Base-by-base conservation (phyloP, 805 yeast species). In the Pichia exigua region DNA sequence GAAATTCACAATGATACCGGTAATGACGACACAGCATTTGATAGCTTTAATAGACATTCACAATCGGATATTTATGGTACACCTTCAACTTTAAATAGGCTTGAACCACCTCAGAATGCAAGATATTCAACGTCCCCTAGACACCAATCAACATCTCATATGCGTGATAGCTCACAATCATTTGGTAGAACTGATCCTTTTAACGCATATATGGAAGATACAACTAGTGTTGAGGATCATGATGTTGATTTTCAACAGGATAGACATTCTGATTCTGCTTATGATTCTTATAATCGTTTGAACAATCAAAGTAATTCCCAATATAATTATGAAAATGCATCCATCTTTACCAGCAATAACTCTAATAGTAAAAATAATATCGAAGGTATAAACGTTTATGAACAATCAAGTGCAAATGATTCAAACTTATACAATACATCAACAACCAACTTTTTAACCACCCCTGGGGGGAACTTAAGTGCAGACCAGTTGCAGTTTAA, bases 21-120 rank as follows among this genome's bases (percentile, higher is more conserved):
- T 35, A n/a, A 2, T 9, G 39, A 4, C 8, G 38, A 32, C 15
- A 32, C n/a, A 32, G 38, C 4, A 15, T 35, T 35, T 11, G 11
- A n/a, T 17, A 35, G 18, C 2, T 35, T 35, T n/a, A 35, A 35
- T n/a, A n/a, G 39, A 35, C 39, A 17, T 35, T n/a, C 39, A 35
- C 39, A n/a, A 17, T 35, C 39, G 4, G 39, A 35, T 35, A 6
- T 35, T 6, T 35, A 35, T 35, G 39, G 39, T 9, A 35, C 39
- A 2, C 17, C 28, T 26, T 8, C 39, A 17, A 42, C 15, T 28
- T 28, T 42, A 20, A 20, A 42, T 8, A 28, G 42, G 18, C 35
- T 47, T 17, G 45, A 28, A 42, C 50, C 50, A 9, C 51, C 51
- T 10, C 42, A 40, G 30, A 49, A 39, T 35, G 51, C 51, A 27